Conservation (phyloP, 805 yeast species). For the Jamesozyma lodderae region DNA sequence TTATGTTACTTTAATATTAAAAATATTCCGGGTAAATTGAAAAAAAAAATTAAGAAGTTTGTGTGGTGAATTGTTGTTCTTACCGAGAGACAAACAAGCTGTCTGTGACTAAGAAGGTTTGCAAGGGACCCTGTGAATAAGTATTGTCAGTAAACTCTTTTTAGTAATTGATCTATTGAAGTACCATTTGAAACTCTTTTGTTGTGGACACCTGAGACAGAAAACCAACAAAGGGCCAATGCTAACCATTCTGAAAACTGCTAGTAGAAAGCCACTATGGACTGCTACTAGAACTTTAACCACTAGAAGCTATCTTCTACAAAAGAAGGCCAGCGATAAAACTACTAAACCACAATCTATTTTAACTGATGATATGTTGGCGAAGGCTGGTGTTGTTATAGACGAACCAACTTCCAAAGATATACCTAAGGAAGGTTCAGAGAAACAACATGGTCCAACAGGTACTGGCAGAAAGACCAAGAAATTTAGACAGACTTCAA, state of each 20-base stretch:
- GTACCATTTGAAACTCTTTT: too few relatives aligned
- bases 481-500: conserved; percentile 57
- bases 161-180: too few relatives aligned
- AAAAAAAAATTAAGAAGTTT: too few relatives aligned
- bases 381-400: conserved; percentile 73
- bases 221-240: too few relatives aligned
- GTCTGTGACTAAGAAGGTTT: too few relatives aligned
- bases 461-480: conserved; percentile 26
- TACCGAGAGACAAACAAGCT: too few relatives aligned
- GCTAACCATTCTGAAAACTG: conserved; percentile 2
- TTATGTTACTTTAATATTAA: too few relatives aligned
- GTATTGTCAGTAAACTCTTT: too few relatives aligned
- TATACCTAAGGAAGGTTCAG: conserved; percentile 11
- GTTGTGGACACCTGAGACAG: too few relatives aligned
- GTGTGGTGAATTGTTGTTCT: too few relatives aligned
- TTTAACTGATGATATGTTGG: conserved; percentile 71
- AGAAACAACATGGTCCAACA: conserved; percentile 11
- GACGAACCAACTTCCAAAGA: conserved; percentile 29
- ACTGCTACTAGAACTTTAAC: conserved; percentile 5
- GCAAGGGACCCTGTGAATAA: too few relatives aligned
- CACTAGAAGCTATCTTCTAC: conserved; percentile 4
- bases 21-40: too few relatives aligned
- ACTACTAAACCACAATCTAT: conserved; percentile 38
- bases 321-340: conserved; percentile 12
- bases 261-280: conserved; percentile 2